Evolutionary conservation across 169 alveolate species (phyloP).

Genomic region (Cryptosporidium muris): DNA sequence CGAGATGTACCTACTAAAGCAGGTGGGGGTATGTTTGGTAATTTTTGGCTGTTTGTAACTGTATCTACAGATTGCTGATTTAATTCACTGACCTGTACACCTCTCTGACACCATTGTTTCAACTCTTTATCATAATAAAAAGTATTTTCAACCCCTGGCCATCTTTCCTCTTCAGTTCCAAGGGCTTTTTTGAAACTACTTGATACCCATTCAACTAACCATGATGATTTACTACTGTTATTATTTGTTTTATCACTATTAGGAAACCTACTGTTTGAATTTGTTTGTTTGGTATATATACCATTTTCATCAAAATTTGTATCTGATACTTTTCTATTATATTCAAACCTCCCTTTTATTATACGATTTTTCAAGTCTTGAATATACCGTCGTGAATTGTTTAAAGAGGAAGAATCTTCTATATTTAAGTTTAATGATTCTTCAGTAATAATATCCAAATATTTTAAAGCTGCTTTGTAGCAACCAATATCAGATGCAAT

Average conservation of each 20-base stretch:
- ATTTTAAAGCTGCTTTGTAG: too few relatives aligned
- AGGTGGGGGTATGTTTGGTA: background rate
- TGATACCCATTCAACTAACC: slow-evolving; percentile 70
- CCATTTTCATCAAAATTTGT: too few relatives aligned
- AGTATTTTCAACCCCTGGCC: slow-evolving; percentile 76
- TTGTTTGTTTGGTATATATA: too few relatives aligned
- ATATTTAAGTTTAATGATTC: too few relatives aligned
- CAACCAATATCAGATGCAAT: too few relatives aligned
- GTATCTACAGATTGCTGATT: background rate
- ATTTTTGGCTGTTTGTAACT: background rate
- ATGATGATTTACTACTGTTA: slow-evolving; percentile 38
- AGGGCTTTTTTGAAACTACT: slow-evolving; percentile 72
- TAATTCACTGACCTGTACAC: slow-evolving; percentile 32
- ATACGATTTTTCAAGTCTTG: too few relatives aligned
- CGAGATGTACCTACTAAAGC: slow-evolving; percentile 13
- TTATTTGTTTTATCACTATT: background rate
- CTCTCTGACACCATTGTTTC: slow-evolving; percentile 73
- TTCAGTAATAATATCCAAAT: too few relatives aligned
- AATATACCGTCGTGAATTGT: too few relatives aligned
- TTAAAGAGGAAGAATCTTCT: too few relatives aligned
- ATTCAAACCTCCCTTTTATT: too few relatives aligned
- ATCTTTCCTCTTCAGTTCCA: slow-evolving; percentile 72
- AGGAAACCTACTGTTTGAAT: background rate
- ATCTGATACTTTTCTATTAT: too few relatives aligned
- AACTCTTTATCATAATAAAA: slow-evolving; percentile 71